A percentile compares a stretch with the other conserved stretches of the same genome.
Conservation (phyloP, 2,329 filamentous ascomycete species). For the Thielaviopsis euricoi region DNA sequence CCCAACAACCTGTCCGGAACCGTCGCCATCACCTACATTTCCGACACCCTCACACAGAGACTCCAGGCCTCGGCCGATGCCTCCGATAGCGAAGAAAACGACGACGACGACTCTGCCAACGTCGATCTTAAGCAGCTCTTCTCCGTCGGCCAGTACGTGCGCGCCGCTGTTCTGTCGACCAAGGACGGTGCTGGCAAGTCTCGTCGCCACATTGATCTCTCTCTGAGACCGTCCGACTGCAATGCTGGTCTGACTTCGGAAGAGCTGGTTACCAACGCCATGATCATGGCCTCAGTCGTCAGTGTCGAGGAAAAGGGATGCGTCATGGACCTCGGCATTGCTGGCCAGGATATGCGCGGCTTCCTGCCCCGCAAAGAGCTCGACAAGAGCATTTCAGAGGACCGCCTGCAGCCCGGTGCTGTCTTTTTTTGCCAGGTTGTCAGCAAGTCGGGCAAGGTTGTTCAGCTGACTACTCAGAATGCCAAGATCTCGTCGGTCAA, state of each 20-base stretch:
- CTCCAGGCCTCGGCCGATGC: slow-evolving; percentile 50
- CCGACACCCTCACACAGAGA: slow-evolving; percentile 57
- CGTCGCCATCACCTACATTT: slow-evolving; percentile 83
- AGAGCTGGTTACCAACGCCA: slow-evolving; percentile 58
- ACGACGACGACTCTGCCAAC: slow-evolving; percentile 23
- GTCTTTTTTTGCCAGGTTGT: slow-evolving; percentile 73
- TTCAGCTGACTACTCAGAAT: slow-evolving; percentile 66
- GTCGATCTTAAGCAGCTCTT: slow-evolving; percentile 58
- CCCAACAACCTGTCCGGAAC: slow-evolving; percentile 89
- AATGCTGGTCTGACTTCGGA: slow-evolving; percentile 60
- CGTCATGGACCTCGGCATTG: slow-evolving; percentile 78
- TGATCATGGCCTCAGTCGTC: slow-evolving; percentile 70
- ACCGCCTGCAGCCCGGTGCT: slow-evolving; percentile 61
- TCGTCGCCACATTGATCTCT: slow-evolving; percentile 74
- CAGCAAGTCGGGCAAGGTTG: slow-evolving; percentile 63
- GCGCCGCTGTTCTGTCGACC: slow-evolving; percentile 68
- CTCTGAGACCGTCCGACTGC: slow-evolving; percentile 59
- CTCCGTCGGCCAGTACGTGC: slow-evolving; percentile 69
- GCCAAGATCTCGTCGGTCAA: slow-evolving; percentile 51
- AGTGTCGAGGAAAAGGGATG: slow-evolving; percentile 95
- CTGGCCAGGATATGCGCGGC: slow-evolving; percentile 50
- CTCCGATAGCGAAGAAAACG: slow-evolving; percentile 35
- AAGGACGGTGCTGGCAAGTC: slow-evolving; percentile 39
- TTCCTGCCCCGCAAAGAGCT: slow-evolving; percentile 80
- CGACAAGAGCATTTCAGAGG: slow-evolving; percentile 45